These are phyloP conservation scores for Blastosporella zonata DNA, from an alignment of 1,284 basidiomycete genomes.

Conservation along the genomic window DNA sequence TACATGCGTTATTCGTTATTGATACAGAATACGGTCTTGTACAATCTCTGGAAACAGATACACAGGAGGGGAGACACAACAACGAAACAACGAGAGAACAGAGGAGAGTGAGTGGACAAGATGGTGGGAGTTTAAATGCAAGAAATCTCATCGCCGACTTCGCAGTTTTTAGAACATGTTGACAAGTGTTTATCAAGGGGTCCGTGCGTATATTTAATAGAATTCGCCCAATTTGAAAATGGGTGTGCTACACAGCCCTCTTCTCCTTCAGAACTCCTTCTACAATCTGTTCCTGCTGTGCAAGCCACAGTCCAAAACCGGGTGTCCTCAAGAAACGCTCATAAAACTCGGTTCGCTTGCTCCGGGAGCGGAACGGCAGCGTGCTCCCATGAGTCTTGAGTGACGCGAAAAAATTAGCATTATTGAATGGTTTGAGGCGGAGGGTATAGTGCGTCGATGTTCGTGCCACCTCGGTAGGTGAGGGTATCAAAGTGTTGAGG, in stretches of 20 bases:
- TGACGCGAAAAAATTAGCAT: conserved; percentile 76
- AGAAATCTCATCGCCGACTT: background rate
- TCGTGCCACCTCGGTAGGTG: conserved; percentile 46
- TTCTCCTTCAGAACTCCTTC: conserved; percentile 44
- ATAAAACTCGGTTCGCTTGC: conserved; percentile 69
- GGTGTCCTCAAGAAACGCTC: conserved; percentile 70
- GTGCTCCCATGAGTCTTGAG: conserved; percentile 78
- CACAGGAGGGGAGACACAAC: conserved; percentile 19
- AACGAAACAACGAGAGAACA: conserved; percentile 13
- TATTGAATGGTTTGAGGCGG: conserved; percentile 77
- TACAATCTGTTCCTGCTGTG: conserved; percentile 68
- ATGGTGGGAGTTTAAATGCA: conserved; percentile 10
- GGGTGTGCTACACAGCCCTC: conserved; percentile 1
- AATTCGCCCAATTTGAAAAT: conserved; percentile 6
- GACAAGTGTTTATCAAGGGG: conserved; percentile 17
- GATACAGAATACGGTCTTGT: conserved; percentile 25
- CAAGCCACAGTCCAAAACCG: conserved; percentile 75
- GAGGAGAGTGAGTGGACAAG: conserved; percentile 3
- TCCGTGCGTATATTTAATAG: conserved; percentile 15
- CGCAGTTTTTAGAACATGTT: conserved; percentile 18
- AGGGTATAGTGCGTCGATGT: conserved; percentile 24
- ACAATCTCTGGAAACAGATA: conserved; percentile 23
- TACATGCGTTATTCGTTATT: conserved; percentile 29
- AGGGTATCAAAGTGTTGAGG: conserved; percentile 85
- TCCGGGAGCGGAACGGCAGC: conserved; percentile 69